Evolutionary conservation across 345 rosid species (phyloP).

Genomic region (Eucalyptus coolabah): DNA sequence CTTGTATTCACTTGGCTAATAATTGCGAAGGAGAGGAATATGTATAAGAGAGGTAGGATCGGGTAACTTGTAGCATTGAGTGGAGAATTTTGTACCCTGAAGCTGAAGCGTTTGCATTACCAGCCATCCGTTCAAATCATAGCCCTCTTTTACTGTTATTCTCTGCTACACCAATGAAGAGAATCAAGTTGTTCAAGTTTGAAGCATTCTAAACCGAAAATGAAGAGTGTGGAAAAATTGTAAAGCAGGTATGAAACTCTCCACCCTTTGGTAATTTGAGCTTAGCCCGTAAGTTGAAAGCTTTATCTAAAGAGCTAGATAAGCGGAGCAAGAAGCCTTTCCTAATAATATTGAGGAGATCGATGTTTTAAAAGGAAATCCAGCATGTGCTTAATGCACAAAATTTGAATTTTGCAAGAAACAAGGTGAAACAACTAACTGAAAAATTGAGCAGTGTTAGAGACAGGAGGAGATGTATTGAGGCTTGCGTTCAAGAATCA

Average conservation of each 20-base stretch:
- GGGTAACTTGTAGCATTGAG: too few relatives aligned
- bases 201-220: not conserved
- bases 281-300: not conserved
- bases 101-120: too few relatives aligned
- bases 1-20: too few relatives aligned
- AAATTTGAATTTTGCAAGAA: not conserved
- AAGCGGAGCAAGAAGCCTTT: not conserved
- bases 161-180: not conserved
- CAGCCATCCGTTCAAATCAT: too few relatives aligned
- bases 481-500: not conserved
- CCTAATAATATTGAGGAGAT: not conserved
- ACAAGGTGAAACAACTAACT: not conserved
- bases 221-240: not conserved
- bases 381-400: not conserved
- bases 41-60: too few relatives aligned
- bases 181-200: not conserved
- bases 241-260: not conserved
- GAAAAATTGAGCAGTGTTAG: not conserved
- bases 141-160: too few relatives aligned
- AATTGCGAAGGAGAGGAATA: too few relatives aligned
- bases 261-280: not conserved
- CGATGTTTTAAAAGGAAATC: not conserved
- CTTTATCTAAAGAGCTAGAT: not conserved
- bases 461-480: not conserved
- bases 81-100: too few relatives aligned